A percentile compares a stretch with the other conserved stretches of the same genome.
phyloP scores from a whole-genome alignment of 768 basidiomycete species.

The Collybia mongolica region DNA sequence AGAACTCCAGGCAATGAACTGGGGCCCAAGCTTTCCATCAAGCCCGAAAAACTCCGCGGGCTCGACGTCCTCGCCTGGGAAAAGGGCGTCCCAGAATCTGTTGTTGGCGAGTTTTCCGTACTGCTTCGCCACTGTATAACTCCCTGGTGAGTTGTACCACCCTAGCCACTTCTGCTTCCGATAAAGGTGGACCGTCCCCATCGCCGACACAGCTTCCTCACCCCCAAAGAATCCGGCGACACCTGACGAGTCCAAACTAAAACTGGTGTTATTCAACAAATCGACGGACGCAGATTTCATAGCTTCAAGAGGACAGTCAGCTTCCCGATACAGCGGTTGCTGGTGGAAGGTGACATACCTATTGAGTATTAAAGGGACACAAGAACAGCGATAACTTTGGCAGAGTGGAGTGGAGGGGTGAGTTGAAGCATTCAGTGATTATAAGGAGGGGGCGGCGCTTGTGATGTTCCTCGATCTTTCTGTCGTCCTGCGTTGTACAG shows the following conservation, averaged over 20 bases:
- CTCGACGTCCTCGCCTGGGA: constrained; percentile 30
- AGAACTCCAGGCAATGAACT: constrained; percentile 20
- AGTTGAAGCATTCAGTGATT: too few relatives aligned
- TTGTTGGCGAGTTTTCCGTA: constrained; percentile 28
- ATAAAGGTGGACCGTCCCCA: constrained; percentile 31
- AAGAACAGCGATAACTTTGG: too few relatives aligned
- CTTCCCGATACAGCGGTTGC: too few relatives aligned
- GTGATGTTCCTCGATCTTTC: too few relatives aligned
- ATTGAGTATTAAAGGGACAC: too few relatives aligned
- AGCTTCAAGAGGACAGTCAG: too few relatives aligned
- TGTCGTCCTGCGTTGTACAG: too few relatives aligned
- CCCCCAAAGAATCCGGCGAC: constrained; percentile 35
- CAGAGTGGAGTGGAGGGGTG: too few relatives aligned
- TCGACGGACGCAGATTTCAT: neutral
- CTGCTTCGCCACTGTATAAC: constrained; percentile 24
- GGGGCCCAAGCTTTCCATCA: constrained; percentile 24
- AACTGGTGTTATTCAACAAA: neutral
- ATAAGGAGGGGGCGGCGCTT: too few relatives aligned
- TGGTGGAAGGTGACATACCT: too few relatives aligned
- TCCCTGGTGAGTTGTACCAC: constrained; percentile 34
- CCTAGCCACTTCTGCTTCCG: constrained; percentile 29
- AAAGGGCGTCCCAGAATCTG: constrained; percentile 29
- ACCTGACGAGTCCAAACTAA: constrained; percentile 19
- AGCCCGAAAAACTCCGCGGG: constrained; percentile 23
- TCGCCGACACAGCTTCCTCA: constrained; percentile 31